Evolutionary conservation across 768 basidiomycete genomes (phyloP), one percentile per base, ranked within the genome.

Genomic region (Guyanaporus albipodus): DNA sequence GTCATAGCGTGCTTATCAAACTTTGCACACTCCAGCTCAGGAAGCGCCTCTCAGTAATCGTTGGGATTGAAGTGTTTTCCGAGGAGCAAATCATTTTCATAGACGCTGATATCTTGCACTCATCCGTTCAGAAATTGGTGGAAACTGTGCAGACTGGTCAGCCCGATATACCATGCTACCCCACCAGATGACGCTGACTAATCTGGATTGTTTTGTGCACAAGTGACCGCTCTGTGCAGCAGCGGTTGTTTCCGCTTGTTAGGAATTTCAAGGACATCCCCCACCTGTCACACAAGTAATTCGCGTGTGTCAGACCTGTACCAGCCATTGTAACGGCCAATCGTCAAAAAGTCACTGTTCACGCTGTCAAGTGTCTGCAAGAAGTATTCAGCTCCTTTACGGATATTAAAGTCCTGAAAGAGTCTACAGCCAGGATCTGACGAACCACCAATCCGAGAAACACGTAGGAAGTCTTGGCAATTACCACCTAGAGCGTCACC

Each of bases 291-390:
- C 4, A 41, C 62, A 37, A 23, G 32, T 9, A n/a, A 62, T 69
- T 29, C 59, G 83, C 85, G 40, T 63, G 67, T 23, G 85, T 88
- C 73, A 89, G 67, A 15, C 77, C 75, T 49, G 33, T 40, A 52
- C 86, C 86, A 88, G 31, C 87, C 88, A 57, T 89, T 90, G 67
- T 93, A 93, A n/a, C 62, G 48, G 18, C 88, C 91, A 43, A 88
- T 67, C 14, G 78, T 73, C 45, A 66, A 47, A 11, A 89, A 58
- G 57, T 83, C 71, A 17, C 82, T 80, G 37, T 43, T 49, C 17
- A 48, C 15, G 18, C 48, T 50, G 8, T 68, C 64, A 42, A 91
- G 66, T 10, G 72, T 71, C n/a, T 65, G 44, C 1, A 73, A 67
- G 56, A 88, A 83, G 68, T 70, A 89, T 27, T 68, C 66, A 32